Evolutionary conservation across 2,329 filamentous ascomycete species (phyloP).

Genomic region (Hypoxylon sp.): DNA sequence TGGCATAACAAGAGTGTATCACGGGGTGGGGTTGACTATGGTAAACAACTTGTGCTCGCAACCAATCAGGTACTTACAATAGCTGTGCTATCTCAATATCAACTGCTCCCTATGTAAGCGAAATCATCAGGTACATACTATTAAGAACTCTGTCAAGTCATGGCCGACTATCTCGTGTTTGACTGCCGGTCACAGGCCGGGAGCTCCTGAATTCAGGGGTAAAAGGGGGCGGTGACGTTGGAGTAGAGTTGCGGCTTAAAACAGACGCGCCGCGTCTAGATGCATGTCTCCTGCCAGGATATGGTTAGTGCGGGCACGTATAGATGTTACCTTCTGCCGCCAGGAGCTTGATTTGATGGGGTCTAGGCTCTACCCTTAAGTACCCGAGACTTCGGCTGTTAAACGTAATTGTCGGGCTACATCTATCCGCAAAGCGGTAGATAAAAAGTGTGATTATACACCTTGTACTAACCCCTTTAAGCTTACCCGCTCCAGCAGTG

Average conservation of each 20-base stretch:
- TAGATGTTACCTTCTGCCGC: background rate
- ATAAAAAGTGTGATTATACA: background rate
- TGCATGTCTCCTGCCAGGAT: background rate
- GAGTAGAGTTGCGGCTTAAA: slow-evolving; percentile 6
- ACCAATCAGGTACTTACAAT: background rate
- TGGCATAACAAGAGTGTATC: background rate
- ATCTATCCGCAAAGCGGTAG: background rate
- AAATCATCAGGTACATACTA: background rate
- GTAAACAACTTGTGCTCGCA: background rate
- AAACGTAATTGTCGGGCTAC: background rate
- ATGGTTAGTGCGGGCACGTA: background rate
- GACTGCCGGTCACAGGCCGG: background rate
- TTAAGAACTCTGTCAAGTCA: background rate
- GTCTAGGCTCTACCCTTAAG: slow-evolving; percentile 1
- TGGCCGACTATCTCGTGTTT: background rate
- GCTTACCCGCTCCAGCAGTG: background rate
- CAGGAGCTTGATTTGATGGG: background rate
- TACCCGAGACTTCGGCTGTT: slow-evolving; percentile 7
- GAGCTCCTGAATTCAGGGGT: background rate
- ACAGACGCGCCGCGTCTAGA: background rate
- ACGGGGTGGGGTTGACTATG: background rate
- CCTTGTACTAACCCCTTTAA: background rate
- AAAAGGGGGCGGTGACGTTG: slow-evolving; percentile 18
- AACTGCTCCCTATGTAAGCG: background rate
- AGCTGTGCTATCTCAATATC: background rate